Percentiles rank a stretch among this genome's conserved stretches.
phyloP scores from a whole-genome alignment of 768 basidiomycete genomes.

The Cystofilobasidium capitatum region DNA sequence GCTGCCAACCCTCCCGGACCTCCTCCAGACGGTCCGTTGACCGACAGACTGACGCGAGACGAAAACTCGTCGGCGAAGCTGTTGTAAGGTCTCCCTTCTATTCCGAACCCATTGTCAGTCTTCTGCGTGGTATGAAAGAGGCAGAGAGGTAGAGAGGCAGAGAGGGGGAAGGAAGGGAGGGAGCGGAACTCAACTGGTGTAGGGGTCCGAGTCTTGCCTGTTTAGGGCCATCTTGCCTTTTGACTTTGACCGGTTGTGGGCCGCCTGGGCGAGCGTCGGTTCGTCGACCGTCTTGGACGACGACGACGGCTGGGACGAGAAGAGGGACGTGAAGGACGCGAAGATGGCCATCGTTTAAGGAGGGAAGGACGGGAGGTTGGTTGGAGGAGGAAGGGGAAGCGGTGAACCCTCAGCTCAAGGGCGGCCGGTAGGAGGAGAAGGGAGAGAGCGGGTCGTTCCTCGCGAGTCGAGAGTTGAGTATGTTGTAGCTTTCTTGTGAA shows the following conservation, averaged over 20 bases:
- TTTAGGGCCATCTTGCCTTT: slow-evolving; percentile 3
- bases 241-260: slow-evolving; percentile 4
- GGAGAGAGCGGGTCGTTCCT: neutral
- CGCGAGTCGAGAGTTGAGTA: neutral
- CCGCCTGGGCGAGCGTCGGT: neutral
- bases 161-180: neutral
- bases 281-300: neutral
- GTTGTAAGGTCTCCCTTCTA: slow-evolving; percentile 8
- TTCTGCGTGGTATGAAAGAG: no score
- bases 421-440: neutral
- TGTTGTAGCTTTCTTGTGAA: no score
- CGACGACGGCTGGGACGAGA: neutral
- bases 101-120: no score
- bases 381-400: no score
- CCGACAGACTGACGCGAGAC: slow-evolving; percentile 16
- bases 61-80: slow-evolving; percentile 2
- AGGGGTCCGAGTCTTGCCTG: slow-evolving; percentile 10
- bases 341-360: slow-evolving; percentile 12
- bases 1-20: slow-evolving; percentile 3
- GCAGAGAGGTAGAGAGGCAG: neutral
- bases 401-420: neutral
- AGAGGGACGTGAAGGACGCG: slow-evolving; percentile 6
- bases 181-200: neutral
- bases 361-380: no score
- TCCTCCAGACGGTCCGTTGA: neutral